These are phyloP conservation scores for Candida glucosophila DNA, from an alignment of 1,139 yeast species.

Conservation along the genomic window DNA sequence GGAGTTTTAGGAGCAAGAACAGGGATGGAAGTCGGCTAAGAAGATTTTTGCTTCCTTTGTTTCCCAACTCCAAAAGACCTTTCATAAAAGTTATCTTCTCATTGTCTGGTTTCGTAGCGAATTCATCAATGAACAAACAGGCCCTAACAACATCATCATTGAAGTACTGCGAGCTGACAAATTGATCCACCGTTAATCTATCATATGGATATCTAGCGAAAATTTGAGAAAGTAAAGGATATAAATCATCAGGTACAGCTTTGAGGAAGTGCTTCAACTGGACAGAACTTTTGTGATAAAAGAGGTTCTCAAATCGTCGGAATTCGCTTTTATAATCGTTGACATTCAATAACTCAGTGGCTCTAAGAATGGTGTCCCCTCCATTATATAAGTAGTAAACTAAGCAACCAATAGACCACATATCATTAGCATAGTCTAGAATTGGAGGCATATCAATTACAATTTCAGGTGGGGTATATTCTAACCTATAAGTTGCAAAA, in stretches of 20 bases:
- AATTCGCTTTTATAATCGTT: conserved; percentile 42
- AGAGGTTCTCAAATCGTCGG: conserved; percentile 29
- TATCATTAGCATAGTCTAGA: conserved; percentile 63
- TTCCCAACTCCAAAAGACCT: conserved; percentile 39
- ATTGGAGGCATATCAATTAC: conserved; percentile 21
- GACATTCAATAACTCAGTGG: conserved; percentile 39
- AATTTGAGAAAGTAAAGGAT: conserved; percentile 24
- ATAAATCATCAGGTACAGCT: conserved; percentile 27
- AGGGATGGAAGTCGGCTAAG: conserved; percentile 63
- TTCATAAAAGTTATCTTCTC: conserved; percentile 66
- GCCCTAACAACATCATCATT: conserved; percentile 81
- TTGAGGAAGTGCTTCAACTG: conserved; percentile 43
- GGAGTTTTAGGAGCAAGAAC: conserved; percentile 61
- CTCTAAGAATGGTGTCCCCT: conserved; percentile 38
- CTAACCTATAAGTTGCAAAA: conserved; percentile 62
- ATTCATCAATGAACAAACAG: conserved; percentile 75
- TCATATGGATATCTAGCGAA: conserved; percentile 36
- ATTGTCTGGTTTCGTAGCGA: conserved; percentile 60
- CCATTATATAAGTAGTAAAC: conserved; percentile 56
- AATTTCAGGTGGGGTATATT: conserved; percentile 43
- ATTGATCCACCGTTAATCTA: conserved; percentile 40
- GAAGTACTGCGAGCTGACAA: conserved; percentile 49
- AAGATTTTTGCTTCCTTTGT: conserved; percentile 19
- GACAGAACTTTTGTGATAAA: conserved; percentile 33
- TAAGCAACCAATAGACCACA: conserved; percentile 77